Conservation (phyloP, 169 alveolate species). For the Babesia sp. region DNA sequence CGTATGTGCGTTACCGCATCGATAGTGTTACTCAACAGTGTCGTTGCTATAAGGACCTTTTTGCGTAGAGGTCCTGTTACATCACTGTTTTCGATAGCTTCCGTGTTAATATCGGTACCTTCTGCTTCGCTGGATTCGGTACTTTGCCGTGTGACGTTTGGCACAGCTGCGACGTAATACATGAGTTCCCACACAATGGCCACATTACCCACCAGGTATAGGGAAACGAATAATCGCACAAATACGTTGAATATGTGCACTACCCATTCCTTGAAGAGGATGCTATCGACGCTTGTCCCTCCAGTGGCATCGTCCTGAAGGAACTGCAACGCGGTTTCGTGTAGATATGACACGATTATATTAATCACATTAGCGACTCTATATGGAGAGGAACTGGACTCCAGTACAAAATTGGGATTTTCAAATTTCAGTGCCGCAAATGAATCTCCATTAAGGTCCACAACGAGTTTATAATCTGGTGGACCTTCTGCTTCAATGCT, state of each 20-base stretch:
- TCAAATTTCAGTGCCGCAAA: neutral
- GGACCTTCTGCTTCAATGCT: neutral
- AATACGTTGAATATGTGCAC: slow-evolving; percentile 32
- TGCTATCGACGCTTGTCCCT: slow-evolving; percentile 15
- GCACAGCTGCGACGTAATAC: slow-evolving; percentile 22
- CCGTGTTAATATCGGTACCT: neutral
- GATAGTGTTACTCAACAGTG: slow-evolving; percentile 11
- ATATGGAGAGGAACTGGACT: neutral
- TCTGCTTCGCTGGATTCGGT: neutral
- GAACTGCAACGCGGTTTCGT: slow-evolving; percentile 35
- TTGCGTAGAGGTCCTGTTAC: neutral
- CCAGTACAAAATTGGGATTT: neutral
- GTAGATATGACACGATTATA: slow-evolving; percentile 7
- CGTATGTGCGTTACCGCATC: neutral
- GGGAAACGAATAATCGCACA: slow-evolving; percentile 15
- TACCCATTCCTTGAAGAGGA: slow-evolving; percentile 39
- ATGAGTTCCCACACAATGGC: slow-evolving; percentile 24
- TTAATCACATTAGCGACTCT: slow-evolving; percentile 4
- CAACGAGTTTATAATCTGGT: slow-evolving; percentile 1
- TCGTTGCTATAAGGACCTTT: neutral
- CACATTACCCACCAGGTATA: slow-evolving; percentile 7
- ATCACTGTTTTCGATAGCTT: neutral
- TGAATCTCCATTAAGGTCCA: neutral
- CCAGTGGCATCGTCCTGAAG: slow-evolving; percentile 7
- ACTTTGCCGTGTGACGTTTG: neutral